phyloP scores from a whole-genome alignment of 169 alveolate genomes.

The Eimeria acervulina region DNA sequence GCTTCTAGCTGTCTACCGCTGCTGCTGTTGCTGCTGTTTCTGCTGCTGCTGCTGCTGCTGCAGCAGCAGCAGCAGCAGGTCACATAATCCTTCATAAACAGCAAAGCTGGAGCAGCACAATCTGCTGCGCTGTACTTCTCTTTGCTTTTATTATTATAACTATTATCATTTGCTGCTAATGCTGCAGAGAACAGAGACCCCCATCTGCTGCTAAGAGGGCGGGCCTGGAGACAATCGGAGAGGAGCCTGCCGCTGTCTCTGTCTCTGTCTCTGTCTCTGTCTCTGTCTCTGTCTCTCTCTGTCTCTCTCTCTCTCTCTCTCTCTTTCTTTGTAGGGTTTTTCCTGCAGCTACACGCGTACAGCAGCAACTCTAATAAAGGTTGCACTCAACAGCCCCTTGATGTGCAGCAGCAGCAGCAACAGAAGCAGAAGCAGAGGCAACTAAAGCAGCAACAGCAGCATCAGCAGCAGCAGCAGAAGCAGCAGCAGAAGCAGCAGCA shows the following conservation, averaged over 20 bases:
- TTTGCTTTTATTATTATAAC: too few relatives aligned
- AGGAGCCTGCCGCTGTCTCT: neutral
- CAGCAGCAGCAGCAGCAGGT: too few relatives aligned
- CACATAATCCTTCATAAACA: too few relatives aligned
- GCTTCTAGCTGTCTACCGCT: neutral
- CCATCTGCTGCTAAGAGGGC: neutral
- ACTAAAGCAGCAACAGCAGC: neutral
- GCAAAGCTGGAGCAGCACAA: too few relatives aligned
- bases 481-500: neutral
- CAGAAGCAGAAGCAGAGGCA: too few relatives aligned
- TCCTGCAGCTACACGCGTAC: neutral
- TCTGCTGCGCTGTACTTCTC: too few relatives aligned
- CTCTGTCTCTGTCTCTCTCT: neutral
- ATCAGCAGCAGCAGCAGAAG: neutral
- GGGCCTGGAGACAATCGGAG: too few relatives aligned
- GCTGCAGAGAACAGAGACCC: neutral
- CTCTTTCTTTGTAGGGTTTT: neutral
- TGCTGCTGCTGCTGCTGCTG: conserved; percentile 9
- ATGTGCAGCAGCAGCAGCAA: too few relatives aligned
- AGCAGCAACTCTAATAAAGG: neutral
- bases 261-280: neutral
- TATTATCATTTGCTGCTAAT: too few relatives aligned
- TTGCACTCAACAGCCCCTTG: neutral
- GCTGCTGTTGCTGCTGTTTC: neutral
- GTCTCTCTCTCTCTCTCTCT: neutral